Conservation (phyloP, 805 yeast genomes). For the Debaryomyces hansenii region DNA sequence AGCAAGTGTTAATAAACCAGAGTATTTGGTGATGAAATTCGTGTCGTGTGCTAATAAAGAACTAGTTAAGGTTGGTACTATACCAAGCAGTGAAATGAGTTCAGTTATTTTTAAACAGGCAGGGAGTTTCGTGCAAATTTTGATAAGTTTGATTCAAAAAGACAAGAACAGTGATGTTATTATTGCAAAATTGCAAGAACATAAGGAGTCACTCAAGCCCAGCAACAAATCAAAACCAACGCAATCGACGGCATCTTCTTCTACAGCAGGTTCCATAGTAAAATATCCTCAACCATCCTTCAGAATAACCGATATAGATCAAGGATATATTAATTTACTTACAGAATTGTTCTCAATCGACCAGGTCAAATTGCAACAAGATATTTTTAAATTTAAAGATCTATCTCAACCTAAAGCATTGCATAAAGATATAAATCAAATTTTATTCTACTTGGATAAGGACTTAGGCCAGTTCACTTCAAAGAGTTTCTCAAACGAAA, state of each 20-base stretch:
- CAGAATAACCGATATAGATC: slow-evolving; percentile 54
- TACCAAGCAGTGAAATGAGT: slow-evolving; percentile 29
- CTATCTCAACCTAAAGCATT: slow-evolving; percentile 39
- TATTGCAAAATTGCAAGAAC: slow-evolving; percentile 44
- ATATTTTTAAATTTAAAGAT: slow-evolving; percentile 44
- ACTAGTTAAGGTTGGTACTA: slow-evolving; percentile 40
- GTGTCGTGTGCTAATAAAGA: slow-evolving; percentile 56
- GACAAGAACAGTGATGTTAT: slow-evolving; percentile 39
- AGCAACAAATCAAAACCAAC: slow-evolving; percentile 5
- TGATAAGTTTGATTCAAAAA: slow-evolving; percentile 35
- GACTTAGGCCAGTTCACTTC: slow-evolving; percentile 41
- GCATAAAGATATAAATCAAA: slow-evolving; percentile 36
- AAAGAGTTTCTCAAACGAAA: slow-evolving; percentile 18
- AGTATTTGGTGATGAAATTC: slow-evolving; percentile 52
- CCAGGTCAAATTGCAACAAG: slow-evolving; percentile 52
- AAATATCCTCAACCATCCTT: slow-evolving; percentile 49
- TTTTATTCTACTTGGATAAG: slow-evolving; percentile 32
- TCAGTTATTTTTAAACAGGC: slow-evolving; percentile 38
- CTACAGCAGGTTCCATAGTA: slow-evolving; percentile 9
- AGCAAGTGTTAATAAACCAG: slow-evolving; percentile 31
- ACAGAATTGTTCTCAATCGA: slow-evolving; percentile 51
- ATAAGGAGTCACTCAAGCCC: slow-evolving; percentile 38
- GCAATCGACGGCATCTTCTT: slow-evolving; percentile 2
- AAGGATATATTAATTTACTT: slow-evolving; percentile 41
- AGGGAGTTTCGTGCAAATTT: slow-evolving; percentile 32